Evolutionary conservation across 352 stramenopile species (phyloP).

Genomic region (Pythium dissotocum): DNA sequence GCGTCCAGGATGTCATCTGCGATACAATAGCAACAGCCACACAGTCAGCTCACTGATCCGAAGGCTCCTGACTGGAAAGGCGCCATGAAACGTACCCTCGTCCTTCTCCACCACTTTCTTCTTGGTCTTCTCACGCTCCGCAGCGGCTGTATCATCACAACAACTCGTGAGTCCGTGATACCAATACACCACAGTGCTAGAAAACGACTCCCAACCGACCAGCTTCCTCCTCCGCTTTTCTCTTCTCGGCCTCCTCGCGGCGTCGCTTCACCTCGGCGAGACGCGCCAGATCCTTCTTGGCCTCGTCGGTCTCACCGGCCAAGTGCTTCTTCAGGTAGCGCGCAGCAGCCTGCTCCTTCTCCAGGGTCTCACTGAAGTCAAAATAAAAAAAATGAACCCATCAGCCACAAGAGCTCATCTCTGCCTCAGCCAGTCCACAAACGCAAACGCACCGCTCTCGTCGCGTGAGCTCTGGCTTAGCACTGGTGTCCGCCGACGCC

Average conservation of each 20-base stretch:
- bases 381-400: background rate
- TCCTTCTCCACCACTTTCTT: constrained; percentile 67
- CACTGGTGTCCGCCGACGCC: constrained; percentile 38
- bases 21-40: background rate
- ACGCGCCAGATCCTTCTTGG: constrained; percentile 83
- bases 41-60: background rate
- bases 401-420: background rate
- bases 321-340: constrained; percentile 86
- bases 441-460: constrained; percentile 57
- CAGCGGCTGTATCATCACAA: constrained; percentile 34
- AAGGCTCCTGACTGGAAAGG: too few relatives aligned
- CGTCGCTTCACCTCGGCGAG: constrained; percentile 78
- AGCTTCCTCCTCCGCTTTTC: constrained; percentile 80
- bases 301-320: constrained; percentile 83
- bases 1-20: constrained; percentile 79
- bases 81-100: too few relatives aligned
- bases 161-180: background rate
- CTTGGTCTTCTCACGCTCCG: constrained; percentile 61
- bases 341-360: constrained; percentile 75
- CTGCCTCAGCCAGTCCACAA: background rate
- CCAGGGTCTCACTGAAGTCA: constrained; percentile 62
- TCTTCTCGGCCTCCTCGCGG: constrained; percentile 77
- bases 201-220: constrained; percentile 31
- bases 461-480: constrained; percentile 75
- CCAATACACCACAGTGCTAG: background rate